A percentile compares a stretch with the other conserved stretches of the same genome.
These are phyloP conservation scores for Penicillium bialowiezense DNA, from an alignment of 495 filamentous ascomycete species.

Conservation along the genomic window DNA sequence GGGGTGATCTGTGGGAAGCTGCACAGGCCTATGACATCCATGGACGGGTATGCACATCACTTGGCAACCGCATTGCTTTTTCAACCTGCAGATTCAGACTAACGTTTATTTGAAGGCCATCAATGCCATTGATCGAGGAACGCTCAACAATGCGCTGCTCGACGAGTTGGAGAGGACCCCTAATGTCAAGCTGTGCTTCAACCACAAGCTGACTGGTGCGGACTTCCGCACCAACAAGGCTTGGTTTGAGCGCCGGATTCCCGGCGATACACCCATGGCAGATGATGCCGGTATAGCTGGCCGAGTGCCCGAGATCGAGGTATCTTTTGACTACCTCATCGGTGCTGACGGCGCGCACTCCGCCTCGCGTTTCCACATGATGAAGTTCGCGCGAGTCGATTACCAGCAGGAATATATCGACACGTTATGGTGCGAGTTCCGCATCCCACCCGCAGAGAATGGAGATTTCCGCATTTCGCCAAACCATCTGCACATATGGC, in stretches of 20 bases:
- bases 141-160: constrained; percentile 80
- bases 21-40: constrained; percentile 88
- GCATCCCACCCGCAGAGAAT: constrained; percentile 59
- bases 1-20: constrained; percentile 68
- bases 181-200: constrained; percentile 89
- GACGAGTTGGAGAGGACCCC: constrained; percentile 78
- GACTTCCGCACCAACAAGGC: constrained; percentile 75
- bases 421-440: constrained; percentile 96
- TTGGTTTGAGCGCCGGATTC: constrained; percentile 71
- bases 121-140: constrained; percentile 69
- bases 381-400: constrained; percentile 85
- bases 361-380: constrained; percentile 81
- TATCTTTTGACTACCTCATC: constrained; percentile 86
- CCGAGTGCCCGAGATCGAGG: constrained; percentile 59
- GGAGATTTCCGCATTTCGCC: constrained; percentile 74
- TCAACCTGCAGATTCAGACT: constrained; percentile 3
- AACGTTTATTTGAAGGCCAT: constrained; percentile 43
- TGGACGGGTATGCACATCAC: constrained; percentile 61
- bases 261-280: constrained; percentile 30
- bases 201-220: constrained; percentile 84
- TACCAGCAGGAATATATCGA: constrained; percentile 97
- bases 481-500: constrained; percentile 97
- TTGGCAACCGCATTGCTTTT: background rate
- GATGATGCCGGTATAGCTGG: constrained; percentile 28
- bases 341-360: constrained; percentile 98